These are phyloP conservation scores for Noccaea bulbosa DNA, from an alignment of 345 rosid genomes.

Conservation along the genomic window DNA sequence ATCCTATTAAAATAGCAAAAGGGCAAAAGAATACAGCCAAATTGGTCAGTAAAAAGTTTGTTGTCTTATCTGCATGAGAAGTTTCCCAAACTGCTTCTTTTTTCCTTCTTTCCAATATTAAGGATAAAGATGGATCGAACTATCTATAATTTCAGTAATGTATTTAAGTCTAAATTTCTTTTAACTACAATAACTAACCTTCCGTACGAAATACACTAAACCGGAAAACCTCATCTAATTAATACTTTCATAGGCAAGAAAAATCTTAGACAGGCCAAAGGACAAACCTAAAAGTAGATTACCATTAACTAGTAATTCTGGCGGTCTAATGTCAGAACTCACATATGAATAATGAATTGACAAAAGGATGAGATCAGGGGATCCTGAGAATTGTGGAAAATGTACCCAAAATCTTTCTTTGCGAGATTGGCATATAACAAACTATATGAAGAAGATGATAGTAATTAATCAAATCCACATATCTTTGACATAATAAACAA, in stretches of 20 bases:
- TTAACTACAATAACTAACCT: not conserved
- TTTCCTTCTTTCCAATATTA: slow-evolving; percentile 16
- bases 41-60: slow-evolving; percentile 30
- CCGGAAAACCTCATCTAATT: not conserved
- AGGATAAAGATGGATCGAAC: not conserved
- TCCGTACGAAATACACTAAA: not conserved
- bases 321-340: not conserved
- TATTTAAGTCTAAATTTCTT: too few species aligned
- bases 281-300: not conserved
- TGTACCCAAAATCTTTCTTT: not conserved
- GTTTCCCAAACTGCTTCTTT: slow-evolving; percentile 18
- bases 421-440: too few species aligned
- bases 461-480: too few species aligned
- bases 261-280: not conserved
- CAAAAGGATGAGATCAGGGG: not conserved
- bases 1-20: not conserved
- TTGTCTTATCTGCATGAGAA: slow-evolving; percentile 21
- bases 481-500: too few species aligned
- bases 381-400: not conserved
- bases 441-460: too few species aligned
- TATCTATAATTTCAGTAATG: not conserved
- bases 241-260: not conserved
- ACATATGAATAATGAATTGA: not conserved
- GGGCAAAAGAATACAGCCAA: slow-evolving; percentile 20
- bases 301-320: not conserved